Percentiles rank a stretch among this genome's conserved stretches.
These are phyloP conservation scores for Daldinia grandis DNA, from an alignment of 495 filamentous ascomycete genomes.

Conservation along the genomic window DNA sequence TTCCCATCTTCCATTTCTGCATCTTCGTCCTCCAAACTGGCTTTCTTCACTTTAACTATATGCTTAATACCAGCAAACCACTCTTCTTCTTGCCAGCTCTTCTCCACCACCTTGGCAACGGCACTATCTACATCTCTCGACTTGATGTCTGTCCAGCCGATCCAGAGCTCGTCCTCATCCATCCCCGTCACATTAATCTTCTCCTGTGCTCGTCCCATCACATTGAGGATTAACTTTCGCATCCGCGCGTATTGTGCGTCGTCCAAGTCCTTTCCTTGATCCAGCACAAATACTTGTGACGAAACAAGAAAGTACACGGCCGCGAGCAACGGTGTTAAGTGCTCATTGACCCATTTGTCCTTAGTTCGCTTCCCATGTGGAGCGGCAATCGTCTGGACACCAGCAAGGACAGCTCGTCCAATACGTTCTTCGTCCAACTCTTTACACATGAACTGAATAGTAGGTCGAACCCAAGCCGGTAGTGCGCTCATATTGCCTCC, in stretches of 20 bases:
- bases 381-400: slow-evolving; percentile 52
- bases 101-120: slow-evolving; percentile 63
- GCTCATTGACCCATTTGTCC: slow-evolving; percentile 62
- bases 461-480: slow-evolving; percentile 72
- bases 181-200: slow-evolving; percentile 43
- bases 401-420: slow-evolving; percentile 55
- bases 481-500: slow-evolving; percentile 50
- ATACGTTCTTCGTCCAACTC: slow-evolving; percentile 48
- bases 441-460: slow-evolving; percentile 69
- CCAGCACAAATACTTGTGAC: slow-evolving; percentile 51
- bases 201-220: slow-evolving; percentile 49
- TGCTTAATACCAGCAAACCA: slow-evolving; percentile 67
- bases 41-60: slow-evolving; percentile 43
- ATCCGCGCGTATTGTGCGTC: slow-evolving; percentile 50
- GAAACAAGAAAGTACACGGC: slow-evolving; percentile 72
- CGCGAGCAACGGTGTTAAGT: slow-evolving; percentile 65
- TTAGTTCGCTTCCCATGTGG: slow-evolving; percentile 48
- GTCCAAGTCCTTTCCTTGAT: slow-evolving; percentile 48
- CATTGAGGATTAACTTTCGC: slow-evolving; percentile 51
- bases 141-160: slow-evolving; percentile 53
- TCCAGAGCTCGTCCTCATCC: slow-evolving; percentile 55
- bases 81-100: slow-evolving; percentile 70
- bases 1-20: slow-evolving; percentile 40
- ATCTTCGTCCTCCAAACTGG: slow-evolving; percentile 29
- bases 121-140: slow-evolving; percentile 67